These are phyloP conservation scores for Xylaria cubensis DNA, from an alignment of 495 filamentous ascomycete species.

Conservation along the genomic window DNA sequence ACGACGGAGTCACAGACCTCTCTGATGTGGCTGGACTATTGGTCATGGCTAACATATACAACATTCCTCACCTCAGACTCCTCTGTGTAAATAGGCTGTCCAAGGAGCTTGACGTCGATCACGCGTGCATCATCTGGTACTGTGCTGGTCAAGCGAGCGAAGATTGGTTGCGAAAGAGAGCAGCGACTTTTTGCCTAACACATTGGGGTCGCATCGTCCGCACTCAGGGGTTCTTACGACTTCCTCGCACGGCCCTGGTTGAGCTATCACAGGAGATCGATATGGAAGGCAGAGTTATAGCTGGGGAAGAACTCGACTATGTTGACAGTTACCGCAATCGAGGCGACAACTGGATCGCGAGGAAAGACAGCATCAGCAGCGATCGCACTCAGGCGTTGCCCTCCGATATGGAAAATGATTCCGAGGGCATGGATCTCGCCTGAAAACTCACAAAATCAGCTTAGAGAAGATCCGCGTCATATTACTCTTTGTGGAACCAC, in stretches of 20 bases:
- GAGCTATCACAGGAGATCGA: conserved; percentile 94
- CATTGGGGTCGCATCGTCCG: conserved; percentile 96
- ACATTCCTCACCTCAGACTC: conserved; percentile 89
- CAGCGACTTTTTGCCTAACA: conserved; percentile 84
- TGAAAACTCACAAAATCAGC: conserved; percentile 26
- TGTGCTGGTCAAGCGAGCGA: conserved; percentile 87
- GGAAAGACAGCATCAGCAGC: conserved; percentile 65
- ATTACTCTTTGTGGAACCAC: background rate
- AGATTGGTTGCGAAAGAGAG: conserved; percentile 88
- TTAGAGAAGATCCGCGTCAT: background rate
- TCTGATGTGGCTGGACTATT: conserved; percentile 92
- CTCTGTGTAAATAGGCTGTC: conserved; percentile 87
- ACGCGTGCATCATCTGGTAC: conserved; percentile 96
- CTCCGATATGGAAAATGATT: conserved; percentile 70
- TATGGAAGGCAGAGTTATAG: conserved; percentile 84
- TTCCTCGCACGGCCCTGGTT: conserved; percentile 78
- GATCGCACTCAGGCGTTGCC: conserved; percentile 63
- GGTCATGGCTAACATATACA: conserved; percentile 97
- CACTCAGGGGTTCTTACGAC: conserved; percentile 80
- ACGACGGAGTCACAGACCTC: conserved; percentile 65
- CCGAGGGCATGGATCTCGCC: conserved; percentile 64
- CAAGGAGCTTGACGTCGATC: conserved; percentile 89
- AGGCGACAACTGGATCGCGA: conserved; percentile 60
- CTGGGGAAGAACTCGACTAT: conserved; percentile 82
- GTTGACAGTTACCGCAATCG: conserved; percentile 71